phyloP scores from a whole-genome alignment of 2,329 filamentous ascomycete species.

The Lomentospora prolificans region DNA sequence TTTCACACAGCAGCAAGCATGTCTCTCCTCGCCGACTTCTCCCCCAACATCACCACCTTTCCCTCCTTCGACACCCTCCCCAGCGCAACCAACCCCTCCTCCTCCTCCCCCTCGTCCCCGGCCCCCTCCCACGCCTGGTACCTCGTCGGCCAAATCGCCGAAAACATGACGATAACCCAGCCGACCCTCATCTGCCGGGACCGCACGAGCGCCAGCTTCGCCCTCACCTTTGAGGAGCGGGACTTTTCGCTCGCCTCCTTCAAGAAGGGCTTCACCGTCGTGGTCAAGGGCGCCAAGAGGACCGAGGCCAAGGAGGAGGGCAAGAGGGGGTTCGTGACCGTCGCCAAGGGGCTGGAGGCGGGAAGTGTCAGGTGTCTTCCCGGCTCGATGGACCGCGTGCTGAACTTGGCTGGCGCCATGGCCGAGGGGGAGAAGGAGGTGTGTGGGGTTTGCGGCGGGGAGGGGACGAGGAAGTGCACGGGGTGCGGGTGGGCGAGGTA shows the following conservation, averaged over 20 bases:
- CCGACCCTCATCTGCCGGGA: constrained; percentile 37
- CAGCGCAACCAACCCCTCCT: background rate
- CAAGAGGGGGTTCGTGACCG: constrained; percentile 28
- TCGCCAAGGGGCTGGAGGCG: constrained; percentile 20
- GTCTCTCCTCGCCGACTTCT: constrained; percentile 17
- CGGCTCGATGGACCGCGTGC: constrained; percentile 16
- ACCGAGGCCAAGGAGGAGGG: constrained; percentile 23
- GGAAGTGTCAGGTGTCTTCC: constrained; percentile 25
- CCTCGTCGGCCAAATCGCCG: constrained; percentile 34
- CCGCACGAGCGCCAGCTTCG: constrained; percentile 28
- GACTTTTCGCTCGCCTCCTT: constrained; percentile 26
- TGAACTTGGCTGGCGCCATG: constrained; percentile 18
- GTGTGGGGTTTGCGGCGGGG: constrained; percentile 20
- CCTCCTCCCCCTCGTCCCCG: constrained; percentile 1
- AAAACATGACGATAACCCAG: constrained; percentile 38
- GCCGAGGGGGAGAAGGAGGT: constrained; percentile 9
- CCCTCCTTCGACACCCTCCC: constrained; percentile 24
- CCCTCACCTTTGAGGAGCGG: constrained; percentile 33
- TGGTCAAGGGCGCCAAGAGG: constrained; percentile 25
- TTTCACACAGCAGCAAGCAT: background rate
- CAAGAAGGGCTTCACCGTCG: constrained; percentile 27
- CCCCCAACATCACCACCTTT: constrained; percentile 22
- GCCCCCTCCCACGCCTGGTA: constrained; percentile 16
- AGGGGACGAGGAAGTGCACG: constrained; percentile 27
- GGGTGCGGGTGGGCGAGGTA: constrained; percentile 34